Percentiles rank a stretch among this genome's conserved stretches.
Conservation (phyloP, 1,139 yeast genomes). For the Magnusiomyces sp. region DNA sequence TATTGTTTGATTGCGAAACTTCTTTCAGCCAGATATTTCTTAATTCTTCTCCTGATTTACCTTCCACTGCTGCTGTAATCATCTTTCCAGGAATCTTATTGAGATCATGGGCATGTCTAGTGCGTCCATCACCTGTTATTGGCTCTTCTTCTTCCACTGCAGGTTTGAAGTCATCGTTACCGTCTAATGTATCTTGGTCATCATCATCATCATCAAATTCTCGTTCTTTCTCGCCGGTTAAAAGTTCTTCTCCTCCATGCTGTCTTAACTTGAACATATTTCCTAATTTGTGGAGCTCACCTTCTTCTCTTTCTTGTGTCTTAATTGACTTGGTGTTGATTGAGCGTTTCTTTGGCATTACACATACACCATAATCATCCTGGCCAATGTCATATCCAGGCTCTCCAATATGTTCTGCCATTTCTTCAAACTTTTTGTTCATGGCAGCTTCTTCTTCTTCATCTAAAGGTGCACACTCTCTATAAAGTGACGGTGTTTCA, state of each 20-base stretch:
- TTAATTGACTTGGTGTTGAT: conserved; percentile 36
- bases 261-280: neutral
- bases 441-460: conserved; percentile 1
- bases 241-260: neutral
- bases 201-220: neutral
- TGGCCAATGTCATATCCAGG: conserved; percentile 7
- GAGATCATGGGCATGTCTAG: neutral
- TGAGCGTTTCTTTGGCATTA: conserved; percentile 21
- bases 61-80: neutral
- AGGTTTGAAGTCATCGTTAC: neutral
- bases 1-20: neutral
- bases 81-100: neutral
- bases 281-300: conserved; percentile 82
- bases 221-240: neutral
- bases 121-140: neutral
- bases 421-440: too few species aligned
- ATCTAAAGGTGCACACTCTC: conserved; percentile 2
- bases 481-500: conserved; percentile 4
- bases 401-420: neutral
- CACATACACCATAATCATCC: conserved; percentile 9
- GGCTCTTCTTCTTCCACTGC: neutral
- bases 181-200: neutral
- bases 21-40: conserved; percentile 58
- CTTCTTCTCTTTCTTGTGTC: conserved; percentile 82
- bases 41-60: conserved; percentile 48